These are phyloP conservation scores for Globisporangium nunn DNA, from an alignment of 352 stramenopile species.

Conservation along the genomic window DNA sequence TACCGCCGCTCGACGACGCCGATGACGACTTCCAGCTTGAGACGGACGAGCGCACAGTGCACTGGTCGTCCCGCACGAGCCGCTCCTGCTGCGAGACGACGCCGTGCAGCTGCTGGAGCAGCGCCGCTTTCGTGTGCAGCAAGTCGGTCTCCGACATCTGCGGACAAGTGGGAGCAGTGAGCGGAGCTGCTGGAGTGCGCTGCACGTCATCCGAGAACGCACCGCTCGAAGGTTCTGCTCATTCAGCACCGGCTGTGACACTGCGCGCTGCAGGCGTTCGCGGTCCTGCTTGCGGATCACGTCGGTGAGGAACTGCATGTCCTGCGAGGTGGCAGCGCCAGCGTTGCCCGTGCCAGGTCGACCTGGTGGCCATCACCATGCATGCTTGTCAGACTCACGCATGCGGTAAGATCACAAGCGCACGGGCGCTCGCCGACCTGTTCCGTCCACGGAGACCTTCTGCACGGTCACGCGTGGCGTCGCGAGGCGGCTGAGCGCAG, in stretches of 20 bases:
- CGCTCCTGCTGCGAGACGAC: conserved; percentile 45
- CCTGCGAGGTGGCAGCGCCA: conserved; percentile 23
- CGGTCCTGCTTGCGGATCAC: conserved; percentile 39
- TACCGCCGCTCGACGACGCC: conserved; percentile 29
- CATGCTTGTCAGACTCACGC: neutral
- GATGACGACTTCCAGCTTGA: conserved; percentile 58
- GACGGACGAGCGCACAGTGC: conserved; percentile 55
- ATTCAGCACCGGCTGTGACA: conserved; percentile 13
- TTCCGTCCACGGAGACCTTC: conserved; percentile 8
- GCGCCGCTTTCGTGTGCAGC: conserved; percentile 36
- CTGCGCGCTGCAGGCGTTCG: conserved; percentile 19
- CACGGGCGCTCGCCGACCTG: neutral
- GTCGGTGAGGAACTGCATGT: conserved; percentile 42
- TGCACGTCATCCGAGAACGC: conserved; percentile 3
- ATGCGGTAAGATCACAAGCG: too few relatives aligned
- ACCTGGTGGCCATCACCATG: neutral
- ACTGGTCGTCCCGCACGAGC: conserved; percentile 47
- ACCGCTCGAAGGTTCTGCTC: conserved; percentile 27
- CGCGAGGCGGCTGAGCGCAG: conserved; percentile 38
- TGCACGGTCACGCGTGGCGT: conserved; percentile 16
- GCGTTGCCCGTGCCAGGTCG: neutral
- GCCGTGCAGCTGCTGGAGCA: conserved; percentile 49
- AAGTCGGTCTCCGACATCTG: conserved; percentile 51
- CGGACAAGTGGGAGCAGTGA: neutral
- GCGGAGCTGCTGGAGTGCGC: too few relatives aligned